A percentile compares a stretch with the other conserved stretches of the same genome.
These are phyloP conservation scores for Haplographium delicatum DNA, from an alignment of 495 filamentous ascomycete genomes.

Conservation along the genomic window DNA sequence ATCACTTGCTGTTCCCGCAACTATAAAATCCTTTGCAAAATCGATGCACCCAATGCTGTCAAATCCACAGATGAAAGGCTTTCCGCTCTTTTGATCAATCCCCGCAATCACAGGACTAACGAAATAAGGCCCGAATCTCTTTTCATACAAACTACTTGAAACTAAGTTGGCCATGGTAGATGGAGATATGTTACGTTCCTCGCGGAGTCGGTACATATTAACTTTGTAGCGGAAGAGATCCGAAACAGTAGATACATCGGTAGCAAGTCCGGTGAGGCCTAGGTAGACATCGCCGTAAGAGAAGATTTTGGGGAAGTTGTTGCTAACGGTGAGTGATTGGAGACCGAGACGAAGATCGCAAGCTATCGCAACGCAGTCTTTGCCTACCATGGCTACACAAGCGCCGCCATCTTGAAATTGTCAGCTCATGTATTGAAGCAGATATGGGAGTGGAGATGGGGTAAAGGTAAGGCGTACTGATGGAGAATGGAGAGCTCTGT, in stretches of 20 bases:
- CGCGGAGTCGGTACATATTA: conserved; percentile 98
- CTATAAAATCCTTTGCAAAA: conserved; percentile 99
- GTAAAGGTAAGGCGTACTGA: conserved; percentile 56
- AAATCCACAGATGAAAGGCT: conserved; percentile 98
- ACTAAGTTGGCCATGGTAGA: conserved; percentile 95
- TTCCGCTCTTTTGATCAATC: conserved; percentile 82
- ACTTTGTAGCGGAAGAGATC: conserved; percentile 99
- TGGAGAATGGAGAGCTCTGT: conserved; percentile 69
- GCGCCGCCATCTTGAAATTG: conserved; percentile 74
- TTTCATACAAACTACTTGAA: conserved; percentile 83
- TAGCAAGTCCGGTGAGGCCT: conserved; percentile 94
- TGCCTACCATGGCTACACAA: conserved; percentile 97
- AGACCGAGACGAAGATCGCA: conserved; percentile 97
- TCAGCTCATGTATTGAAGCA: conserved; percentile 20
- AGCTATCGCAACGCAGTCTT: conserved; percentile 98
- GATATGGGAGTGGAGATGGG: conserved; percentile 2
- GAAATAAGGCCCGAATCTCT: conserved; percentile 92
- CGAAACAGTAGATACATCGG: conserved; percentile 88
- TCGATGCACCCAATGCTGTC: conserved; percentile 99
- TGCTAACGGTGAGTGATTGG: conserved; percentile 93
- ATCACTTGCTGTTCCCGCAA: conserved; percentile 90
- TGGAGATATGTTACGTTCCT: conserved; percentile 92
- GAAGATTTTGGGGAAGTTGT: conserved; percentile 99
- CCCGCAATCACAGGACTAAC: conserved; percentile 92
- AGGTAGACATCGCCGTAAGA: conserved; percentile 93